These are phyloP conservation scores for Claviceps citrina DNA, from an alignment of 2,329 filamentous ascomycete genomes.

Conservation along the genomic window DNA sequence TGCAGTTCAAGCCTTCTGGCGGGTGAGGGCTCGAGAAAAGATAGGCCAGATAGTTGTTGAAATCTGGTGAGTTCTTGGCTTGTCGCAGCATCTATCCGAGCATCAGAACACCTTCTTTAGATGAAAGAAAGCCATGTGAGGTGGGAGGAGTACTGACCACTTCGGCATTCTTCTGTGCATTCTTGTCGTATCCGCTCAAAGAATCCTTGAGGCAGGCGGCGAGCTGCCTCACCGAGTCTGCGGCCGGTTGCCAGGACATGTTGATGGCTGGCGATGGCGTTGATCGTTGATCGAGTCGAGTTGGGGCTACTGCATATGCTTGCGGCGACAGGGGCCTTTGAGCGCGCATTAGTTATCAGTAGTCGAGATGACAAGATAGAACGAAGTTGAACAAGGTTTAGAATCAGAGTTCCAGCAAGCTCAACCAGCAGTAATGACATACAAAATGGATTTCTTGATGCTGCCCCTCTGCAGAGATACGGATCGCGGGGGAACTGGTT, in stretches of 20 bases:
- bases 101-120: slow-evolving; percentile 4
- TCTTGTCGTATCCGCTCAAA: slow-evolving; percentile 66
- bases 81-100: slow-evolving; percentile 69
- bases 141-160: slow-evolving; percentile 39
- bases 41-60: slow-evolving; percentile 93
- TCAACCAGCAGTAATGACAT: slow-evolving; percentile 1
- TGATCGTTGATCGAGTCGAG: background rate
- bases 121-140: background rate
- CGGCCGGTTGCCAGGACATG: slow-evolving; percentile 89
- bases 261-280: slow-evolving; percentile 10
- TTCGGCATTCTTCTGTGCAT: slow-evolving; percentile 78
- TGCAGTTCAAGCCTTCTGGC: slow-evolving; percentile 44
- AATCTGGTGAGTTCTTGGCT: slow-evolving; percentile 75
- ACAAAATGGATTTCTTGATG: background rate
- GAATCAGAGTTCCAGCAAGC: too few relatives aligned
- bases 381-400: too few relatives aligned
- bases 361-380: background rate
- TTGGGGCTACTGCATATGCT: background rate
- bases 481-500: slow-evolving; percentile 1
- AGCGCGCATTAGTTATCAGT: background rate
- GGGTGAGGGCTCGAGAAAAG: slow-evolving; percentile 60
- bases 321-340: background rate
- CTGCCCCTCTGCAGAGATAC: slow-evolving; percentile 4
- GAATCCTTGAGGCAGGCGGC: slow-evolving; percentile 83
- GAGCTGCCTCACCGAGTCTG: slow-evolving; percentile 78